Conservation (phyloP, 805 yeast species). For the Myxozyma geophila region DNA sequence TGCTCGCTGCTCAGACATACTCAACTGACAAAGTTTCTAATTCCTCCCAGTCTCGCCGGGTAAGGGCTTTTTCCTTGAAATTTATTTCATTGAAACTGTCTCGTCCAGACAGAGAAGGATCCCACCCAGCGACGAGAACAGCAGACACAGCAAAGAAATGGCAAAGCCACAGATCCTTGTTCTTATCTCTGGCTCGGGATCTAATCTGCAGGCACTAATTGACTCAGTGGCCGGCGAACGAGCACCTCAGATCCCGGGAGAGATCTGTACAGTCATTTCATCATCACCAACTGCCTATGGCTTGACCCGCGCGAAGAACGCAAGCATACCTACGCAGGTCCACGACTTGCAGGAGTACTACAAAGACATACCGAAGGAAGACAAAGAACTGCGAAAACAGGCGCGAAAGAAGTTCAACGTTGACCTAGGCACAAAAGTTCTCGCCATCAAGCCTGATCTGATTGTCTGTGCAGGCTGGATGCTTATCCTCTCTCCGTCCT, state of each 20-base stretch:
- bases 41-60: no score
- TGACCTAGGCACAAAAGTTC: slow-evolving; percentile 73
- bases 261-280: slow-evolving; percentile 78
- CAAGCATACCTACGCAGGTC: slow-evolving; percentile 66
- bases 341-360: slow-evolving; percentile 77
- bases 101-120: background rate
- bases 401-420: slow-evolving; percentile 75
- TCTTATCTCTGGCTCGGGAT: slow-evolving; percentile 91
- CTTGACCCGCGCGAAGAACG: slow-evolving; percentile 71
- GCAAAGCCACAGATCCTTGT: slow-evolving; percentile 55
- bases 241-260: slow-evolving; percentile 45
- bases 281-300: slow-evolving; percentile 89
- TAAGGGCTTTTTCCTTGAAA: no score
- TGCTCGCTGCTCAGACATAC: no score
- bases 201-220: slow-evolving; percentile 93
- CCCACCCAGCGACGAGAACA: background rate
- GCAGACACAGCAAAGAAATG: background rate
- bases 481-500: slow-evolving; percentile 82
- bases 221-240: slow-evolving; percentile 49
- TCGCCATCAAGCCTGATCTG: slow-evolving; percentile 72
- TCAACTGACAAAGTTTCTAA: no score
- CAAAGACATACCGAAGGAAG: slow-evolving; percentile 71
- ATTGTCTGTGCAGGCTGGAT: slow-evolving; percentile 99
- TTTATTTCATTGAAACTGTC: no score
- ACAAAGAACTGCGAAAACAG: slow-evolving; percentile 57